A percentile compares a stretch with the other conserved stretches of the same genome.
These are phyloP conservation scores for Didymella pomorum DNA, from an alignment of 2,329 filamentous ascomycete species.

Conservation along the genomic window DNA sequence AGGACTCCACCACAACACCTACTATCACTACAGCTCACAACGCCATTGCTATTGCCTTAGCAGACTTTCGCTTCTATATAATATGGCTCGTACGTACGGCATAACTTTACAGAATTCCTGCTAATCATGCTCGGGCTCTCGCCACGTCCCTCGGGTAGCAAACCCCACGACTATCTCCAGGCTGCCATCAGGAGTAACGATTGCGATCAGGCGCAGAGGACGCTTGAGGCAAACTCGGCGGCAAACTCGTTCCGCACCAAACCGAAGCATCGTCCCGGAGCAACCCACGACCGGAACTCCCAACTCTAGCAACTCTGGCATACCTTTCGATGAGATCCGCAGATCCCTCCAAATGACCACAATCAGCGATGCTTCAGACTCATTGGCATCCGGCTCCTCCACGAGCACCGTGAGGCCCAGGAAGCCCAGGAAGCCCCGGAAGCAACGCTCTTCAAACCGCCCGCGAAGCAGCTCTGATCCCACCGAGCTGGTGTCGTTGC, in stretches of 20 bases:
- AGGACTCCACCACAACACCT: background rate
- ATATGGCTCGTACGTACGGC: constrained; percentile 2
- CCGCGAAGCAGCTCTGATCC: constrained; percentile 1
- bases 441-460: background rate
- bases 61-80: constrained; percentile 5
- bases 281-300: too few relatives aligned
- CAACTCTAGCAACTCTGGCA: background rate
- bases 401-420: background rate
- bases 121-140: background rate
- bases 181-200: background rate
- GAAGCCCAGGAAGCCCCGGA: background rate
- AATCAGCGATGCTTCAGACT: background rate
- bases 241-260: background rate
- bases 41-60: background rate
- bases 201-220: background rate
- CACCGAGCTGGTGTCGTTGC: background rate
- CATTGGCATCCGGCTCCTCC: background rate
- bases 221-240: background rate
- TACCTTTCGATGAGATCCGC: constrained; percentile 2
- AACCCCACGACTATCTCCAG: background rate
- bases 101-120: too few relatives aligned
- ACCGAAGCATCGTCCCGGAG: background rate
- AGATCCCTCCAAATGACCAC: constrained; percentile 7
- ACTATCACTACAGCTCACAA: background rate
- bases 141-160: too few relatives aligned